Evolutionary conservation across 225 moss, liverwort and hornwort species (phyloP).

Genomic region (Asterella californica): DNA sequence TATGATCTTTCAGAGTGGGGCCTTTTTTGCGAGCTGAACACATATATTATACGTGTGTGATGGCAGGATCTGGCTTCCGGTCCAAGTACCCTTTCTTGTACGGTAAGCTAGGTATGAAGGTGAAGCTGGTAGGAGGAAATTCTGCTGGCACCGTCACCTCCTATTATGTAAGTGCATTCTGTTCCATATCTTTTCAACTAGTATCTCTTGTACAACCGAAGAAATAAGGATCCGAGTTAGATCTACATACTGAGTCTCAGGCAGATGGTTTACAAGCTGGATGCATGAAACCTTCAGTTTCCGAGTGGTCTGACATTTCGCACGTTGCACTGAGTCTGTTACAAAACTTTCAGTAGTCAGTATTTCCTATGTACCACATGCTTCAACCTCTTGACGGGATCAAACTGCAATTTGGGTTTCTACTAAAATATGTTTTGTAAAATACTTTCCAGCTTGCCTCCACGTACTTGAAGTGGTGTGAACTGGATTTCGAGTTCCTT

Average conservation of each 20-base stretch:
- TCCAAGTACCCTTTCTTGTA: conserved; percentile 14
- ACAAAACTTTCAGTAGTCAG: not conserved
- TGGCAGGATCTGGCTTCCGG: conserved; percentile 14
- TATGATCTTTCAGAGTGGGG: no score
- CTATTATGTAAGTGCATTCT: conserved; percentile 1
- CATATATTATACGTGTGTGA: no score
- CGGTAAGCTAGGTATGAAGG: not conserved
- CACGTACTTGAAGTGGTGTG: not conserved
- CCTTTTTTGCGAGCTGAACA: no score
- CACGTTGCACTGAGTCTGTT: not conserved
- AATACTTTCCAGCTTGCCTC: conserved; percentile 11
- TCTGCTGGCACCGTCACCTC: conserved; percentile 17
- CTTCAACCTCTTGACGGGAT: no score
- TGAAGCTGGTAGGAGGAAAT: conserved; percentile 13
- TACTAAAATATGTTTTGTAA: no score
- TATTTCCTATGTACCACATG: no score
- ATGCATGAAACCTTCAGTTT: not conserved
- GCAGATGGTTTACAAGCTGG: no score
- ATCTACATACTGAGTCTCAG: no score
- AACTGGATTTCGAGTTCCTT: conserved; percentile 21
- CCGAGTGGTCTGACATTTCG: not conserved
- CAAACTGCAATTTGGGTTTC: no score
- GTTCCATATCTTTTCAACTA: not conserved
- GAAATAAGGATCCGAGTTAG: not conserved
- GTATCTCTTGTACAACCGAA: no score